These are phyloP conservation scores for Paratinospora sagittata DNA, from an alignment of 164 flowering plant genomes.

Conservation along the genomic window DNA sequence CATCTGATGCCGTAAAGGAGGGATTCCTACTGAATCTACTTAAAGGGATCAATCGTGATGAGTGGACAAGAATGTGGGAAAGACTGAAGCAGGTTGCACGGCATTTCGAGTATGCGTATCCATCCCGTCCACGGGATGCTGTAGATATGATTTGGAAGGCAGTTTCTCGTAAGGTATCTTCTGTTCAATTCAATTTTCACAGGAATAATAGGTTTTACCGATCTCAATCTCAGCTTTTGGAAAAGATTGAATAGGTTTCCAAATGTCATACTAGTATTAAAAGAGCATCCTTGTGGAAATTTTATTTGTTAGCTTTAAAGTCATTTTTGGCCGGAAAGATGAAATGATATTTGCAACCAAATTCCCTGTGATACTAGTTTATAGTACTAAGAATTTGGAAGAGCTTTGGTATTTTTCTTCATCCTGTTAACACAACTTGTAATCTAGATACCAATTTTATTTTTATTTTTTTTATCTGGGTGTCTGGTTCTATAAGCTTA, in stretches of 20 bases:
- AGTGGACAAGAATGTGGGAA: conserved; percentile 81
- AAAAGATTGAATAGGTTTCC: conserved; percentile 8
- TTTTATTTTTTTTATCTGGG: background rate
- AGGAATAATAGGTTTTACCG: conserved; percentile 40
- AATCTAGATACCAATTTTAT: background rate
- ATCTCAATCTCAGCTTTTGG: conserved; percentile 26
- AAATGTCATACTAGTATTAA: too few species aligned
- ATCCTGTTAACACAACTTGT: background rate
- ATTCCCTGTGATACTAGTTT: background rate
- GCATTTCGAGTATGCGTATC: conserved; percentile 73
- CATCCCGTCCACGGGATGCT: conserved; percentile 70
- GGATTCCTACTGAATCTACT: conserved; percentile 63
- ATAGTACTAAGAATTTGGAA: conserved; percentile 1
- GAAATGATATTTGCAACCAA: conserved; percentile 1
- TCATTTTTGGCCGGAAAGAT: conserved; percentile 1
- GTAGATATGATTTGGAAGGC: conserved; percentile 90
- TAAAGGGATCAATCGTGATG: conserved; percentile 39
- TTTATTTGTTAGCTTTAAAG: background rate
- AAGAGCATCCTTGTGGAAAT: background rate
- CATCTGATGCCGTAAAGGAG: conserved; percentile 56
- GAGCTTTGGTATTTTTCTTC: background rate
- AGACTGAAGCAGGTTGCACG: conserved; percentile 48
- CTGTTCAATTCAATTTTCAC: conserved; percentile 27
- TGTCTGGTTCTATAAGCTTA: background rate
- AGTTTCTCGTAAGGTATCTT: conserved; percentile 41